phyloP scores from a whole-genome alignment of 441 rosid genomes.

The Pelargonium australe region DNA sequence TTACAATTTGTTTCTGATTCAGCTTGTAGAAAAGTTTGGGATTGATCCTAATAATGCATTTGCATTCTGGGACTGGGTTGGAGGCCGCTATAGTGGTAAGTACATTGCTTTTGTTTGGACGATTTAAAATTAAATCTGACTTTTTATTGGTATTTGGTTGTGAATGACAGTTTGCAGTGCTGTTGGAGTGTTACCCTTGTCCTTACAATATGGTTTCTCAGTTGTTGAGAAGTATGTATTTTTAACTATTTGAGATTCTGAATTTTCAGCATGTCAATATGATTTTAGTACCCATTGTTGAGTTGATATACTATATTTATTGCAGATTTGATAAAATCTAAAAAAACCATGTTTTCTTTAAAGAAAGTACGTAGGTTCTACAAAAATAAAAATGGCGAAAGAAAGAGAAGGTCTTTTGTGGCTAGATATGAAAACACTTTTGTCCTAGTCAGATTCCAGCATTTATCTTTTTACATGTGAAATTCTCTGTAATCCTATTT shows the following conservation, averaged over 20 bases:
- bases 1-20: conserved; percentile 22
- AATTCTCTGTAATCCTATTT: background rate
- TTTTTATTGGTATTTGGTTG: conserved; percentile 20
- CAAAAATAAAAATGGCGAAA: background rate
- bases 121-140: conserved; percentile 13
- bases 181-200: conserved; percentile 86
- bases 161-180: conserved; percentile 90
- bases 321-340: conserved; percentile 1
- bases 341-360: background rate
- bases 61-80: conserved; percentile 99
- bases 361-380: background rate
- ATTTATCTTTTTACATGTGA: background rate
- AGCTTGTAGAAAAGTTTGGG: conserved; percentile 95
- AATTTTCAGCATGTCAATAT: background rate
- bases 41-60: conserved; percentile 94
- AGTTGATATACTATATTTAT: background rate
- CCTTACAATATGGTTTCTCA: conserved; percentile 85
- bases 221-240: conserved; percentile 81
- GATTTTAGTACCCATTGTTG: background rate
- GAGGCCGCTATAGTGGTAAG: conserved; percentile 97
- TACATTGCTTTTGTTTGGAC: conserved; percentile 18
- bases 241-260: conserved; percentile 13
- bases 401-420: background rate
- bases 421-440: background rate
- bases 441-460: background rate